Conservation (phyloP, 2,329 filamentous ascomycete genomes). For the Exophiala calicioides region DNA sequence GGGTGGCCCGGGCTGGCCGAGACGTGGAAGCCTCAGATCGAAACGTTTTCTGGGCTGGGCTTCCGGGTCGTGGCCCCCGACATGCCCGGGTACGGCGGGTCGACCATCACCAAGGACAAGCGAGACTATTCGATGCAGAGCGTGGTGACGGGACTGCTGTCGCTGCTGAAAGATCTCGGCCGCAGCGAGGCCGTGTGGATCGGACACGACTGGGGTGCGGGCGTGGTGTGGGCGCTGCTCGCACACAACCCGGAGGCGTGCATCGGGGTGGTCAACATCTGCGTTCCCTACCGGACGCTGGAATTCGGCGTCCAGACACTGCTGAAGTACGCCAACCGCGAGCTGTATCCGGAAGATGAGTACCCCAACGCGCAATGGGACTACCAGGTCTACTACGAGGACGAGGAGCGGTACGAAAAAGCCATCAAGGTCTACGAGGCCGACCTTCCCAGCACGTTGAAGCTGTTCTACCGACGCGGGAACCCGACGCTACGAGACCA, state of each 20-base stretch:
- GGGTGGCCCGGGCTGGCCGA: constrained; percentile 53
- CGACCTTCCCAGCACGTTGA: constrained; percentile 12
- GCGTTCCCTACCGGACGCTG: constrained; percentile 46
- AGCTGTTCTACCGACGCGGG: constrained; percentile 5
- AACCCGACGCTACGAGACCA: constrained; percentile 3
- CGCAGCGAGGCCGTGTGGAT: constrained; percentile 29
- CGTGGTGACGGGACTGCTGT: constrained; percentile 12
- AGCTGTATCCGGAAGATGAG: constrained; percentile 48
- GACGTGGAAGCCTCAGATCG: constrained; percentile 48
- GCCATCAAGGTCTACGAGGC: constrained; percentile 13
- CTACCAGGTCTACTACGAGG: constrained; percentile 18
- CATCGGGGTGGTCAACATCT: constrained; percentile 25
- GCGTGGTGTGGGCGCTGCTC: constrained; percentile 21
- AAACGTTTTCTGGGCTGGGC: constrained; percentile 41
- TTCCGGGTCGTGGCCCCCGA: constrained; percentile 45
- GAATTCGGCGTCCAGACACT: constrained; percentile 44
- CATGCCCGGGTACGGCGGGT: constrained; percentile 41
- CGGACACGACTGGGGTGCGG: constrained; percentile 30
- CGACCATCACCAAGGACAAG: constrained; percentile 11
- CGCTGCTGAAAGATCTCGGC: constrained; percentile 16
- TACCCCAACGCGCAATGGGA: constrained; percentile 33
- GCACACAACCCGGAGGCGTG: constrained; percentile 22
- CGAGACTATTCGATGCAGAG: constrained; percentile 14
- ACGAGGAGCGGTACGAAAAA: constrained; percentile 7
- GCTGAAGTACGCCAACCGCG: constrained; percentile 43